A percentile compares a stretch with the other conserved stretches of the same genome.
Conservation (phyloP, 805 yeast species). For the Tanozyma kutaoensis region DNA sequence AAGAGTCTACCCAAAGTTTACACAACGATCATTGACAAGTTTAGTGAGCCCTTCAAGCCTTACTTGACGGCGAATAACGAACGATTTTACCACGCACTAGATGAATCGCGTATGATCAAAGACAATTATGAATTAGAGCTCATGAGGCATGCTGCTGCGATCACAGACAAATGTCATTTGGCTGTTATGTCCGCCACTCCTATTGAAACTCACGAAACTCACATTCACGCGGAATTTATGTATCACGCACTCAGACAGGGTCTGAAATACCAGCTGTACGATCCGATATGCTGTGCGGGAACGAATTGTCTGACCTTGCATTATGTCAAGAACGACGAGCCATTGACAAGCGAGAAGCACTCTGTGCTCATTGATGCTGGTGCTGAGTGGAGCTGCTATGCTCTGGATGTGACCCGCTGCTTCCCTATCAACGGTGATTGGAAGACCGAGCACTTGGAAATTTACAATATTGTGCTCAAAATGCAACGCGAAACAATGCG, state of each 20-base stretch:
- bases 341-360: constrained; percentile 37
- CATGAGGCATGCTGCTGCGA: constrained; percentile 68
- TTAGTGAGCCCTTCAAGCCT: constrained; percentile 20
- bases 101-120: constrained; percentile 76
- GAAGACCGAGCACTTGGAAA: constrained; percentile 74
- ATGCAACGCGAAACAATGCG: constrained; percentile 72
- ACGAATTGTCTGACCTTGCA: constrained; percentile 85
- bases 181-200: constrained; percentile 92
- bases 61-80: constrained; percentile 29
- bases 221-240: constrained; percentile 88
- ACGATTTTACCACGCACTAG: constrained; percentile 56
- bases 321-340: constrained; percentile 65
- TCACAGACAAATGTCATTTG: constrained; percentile 77
- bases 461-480: constrained; percentile 64
- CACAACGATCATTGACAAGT: constrained; percentile 45
- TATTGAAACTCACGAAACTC: constrained; percentile 77
- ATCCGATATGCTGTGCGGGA: constrained; percentile 93
- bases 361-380: constrained; percentile 89
- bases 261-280: constrained; percentile 77
- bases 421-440: constrained; percentile 88
- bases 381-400: constrained; percentile 91
- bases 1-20: constrained; percentile 16
- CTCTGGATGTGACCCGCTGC: constrained; percentile 89
- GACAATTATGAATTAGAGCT: constrained; percentile 70
- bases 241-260: constrained; percentile 94